Percentiles rank a stretch among this genome's conserved stretches.
Conservation (phyloP, 2,329 filamentous ascomycete species). For the Trichoderma endophyticum region DNA sequence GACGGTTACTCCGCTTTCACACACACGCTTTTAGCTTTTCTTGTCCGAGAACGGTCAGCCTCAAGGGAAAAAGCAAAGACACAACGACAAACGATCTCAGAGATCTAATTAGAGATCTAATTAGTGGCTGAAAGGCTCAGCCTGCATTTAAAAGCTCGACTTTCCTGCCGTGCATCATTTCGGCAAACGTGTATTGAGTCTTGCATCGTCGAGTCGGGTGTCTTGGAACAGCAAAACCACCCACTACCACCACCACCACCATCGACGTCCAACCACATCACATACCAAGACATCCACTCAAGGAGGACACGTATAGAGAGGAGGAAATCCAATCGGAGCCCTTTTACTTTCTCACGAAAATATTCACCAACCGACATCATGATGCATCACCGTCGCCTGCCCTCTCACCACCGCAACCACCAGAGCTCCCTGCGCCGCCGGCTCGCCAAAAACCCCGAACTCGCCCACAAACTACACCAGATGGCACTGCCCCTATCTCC, state of each 20-base stretch:
- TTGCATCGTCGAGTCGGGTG: background rate
- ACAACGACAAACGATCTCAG: background rate
- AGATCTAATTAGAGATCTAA: background rate
- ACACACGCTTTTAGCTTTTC: slow-evolving; percentile 9
- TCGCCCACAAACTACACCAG: slow-evolving; percentile 60
- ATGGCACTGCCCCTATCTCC: slow-evolving; percentile 65
- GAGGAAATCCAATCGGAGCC: background rate
- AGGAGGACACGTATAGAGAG: background rate
- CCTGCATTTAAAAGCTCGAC: background rate
- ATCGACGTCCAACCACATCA: background rate
- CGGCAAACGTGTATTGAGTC: background rate
- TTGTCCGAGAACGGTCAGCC: slow-evolving; percentile 13
- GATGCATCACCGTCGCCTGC: slow-evolving; percentile 35
- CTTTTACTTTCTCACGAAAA: background rate
- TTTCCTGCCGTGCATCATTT: background rate
- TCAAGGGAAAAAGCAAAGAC: background rate
- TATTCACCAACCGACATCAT: slow-evolving; percentile 20
- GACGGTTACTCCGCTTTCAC: slow-evolving; percentile 13
- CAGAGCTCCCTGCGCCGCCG: slow-evolving; percentile 30
- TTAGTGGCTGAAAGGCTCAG: background rate
- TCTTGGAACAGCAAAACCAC: background rate
- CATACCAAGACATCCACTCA: background rate
- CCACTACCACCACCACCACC: background rate
- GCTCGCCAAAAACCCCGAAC: slow-evolving; percentile 46
- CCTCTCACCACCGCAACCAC: slow-evolving; percentile 30